These are phyloP conservation scores for Hydnum rufescens DNA, from an alignment of 768 basidiomycete genomes.

Conservation along the genomic window DNA sequence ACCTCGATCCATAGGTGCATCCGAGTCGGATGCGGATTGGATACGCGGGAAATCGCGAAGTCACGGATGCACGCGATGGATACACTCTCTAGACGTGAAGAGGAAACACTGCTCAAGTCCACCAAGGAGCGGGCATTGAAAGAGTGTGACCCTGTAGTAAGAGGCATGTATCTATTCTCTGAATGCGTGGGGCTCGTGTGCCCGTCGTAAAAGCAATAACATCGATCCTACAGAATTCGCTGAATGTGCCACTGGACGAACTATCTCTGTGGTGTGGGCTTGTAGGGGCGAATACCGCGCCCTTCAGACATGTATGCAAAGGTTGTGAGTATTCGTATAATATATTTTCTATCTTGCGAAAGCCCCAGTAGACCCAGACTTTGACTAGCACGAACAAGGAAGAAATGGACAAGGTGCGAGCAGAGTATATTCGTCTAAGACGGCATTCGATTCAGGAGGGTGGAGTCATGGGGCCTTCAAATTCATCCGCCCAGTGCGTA, in stretches of 20 bases:
- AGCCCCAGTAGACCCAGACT: not conserved
- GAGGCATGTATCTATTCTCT: slow-evolving; percentile 41
- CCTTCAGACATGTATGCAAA: slow-evolving; percentile 61
- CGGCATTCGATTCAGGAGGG: no score
- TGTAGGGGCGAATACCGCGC: slow-evolving; percentile 48
- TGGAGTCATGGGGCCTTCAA: no score
- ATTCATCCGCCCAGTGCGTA: no score
- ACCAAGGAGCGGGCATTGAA: slow-evolving; percentile 62
- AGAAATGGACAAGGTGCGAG: slow-evolving; percentile 9
- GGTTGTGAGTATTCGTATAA: slow-evolving; percentile 33
- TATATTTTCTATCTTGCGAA: not conserved
- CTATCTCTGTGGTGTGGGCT: slow-evolving; percentile 69
- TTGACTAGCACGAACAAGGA: slow-evolving; percentile 10
- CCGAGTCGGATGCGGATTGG: no score
- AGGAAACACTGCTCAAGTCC: slow-evolving; percentile 65
- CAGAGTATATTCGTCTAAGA: slow-evolving; percentile 10
- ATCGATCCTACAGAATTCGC: slow-evolving; percentile 42
- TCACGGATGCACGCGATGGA: no score
- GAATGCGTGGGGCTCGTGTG: not conserved
- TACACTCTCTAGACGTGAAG: slow-evolving; percentile 69
- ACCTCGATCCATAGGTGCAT: no score
- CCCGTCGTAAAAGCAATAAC: not conserved
- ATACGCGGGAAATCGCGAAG: no score
- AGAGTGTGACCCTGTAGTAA: slow-evolving; percentile 57
- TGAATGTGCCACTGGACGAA: slow-evolving; percentile 61